These are phyloP conservation scores for Corylus avellana DNA, from an alignment of 306 rosid species.

Conservation along the genomic window DNA sequence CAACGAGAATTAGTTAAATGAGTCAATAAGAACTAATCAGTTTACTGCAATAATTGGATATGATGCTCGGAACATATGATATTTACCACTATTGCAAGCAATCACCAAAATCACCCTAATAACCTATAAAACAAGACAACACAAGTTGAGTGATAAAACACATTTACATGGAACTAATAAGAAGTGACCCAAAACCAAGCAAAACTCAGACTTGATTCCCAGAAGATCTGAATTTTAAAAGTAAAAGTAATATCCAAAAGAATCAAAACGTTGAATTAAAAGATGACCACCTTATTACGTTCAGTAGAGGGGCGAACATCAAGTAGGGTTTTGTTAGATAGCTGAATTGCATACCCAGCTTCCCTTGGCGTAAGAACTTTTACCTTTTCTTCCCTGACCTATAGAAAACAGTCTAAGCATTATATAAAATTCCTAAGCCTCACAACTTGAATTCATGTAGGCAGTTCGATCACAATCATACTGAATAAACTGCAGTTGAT, in stretches of 20 bases:
- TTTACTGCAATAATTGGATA: not conserved
- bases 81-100: conserved; percentile 6
- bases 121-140: not conserved
- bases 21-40: not conserved
- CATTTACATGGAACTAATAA: not conserved
- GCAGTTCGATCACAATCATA: not conserved
- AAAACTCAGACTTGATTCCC: conserved; percentile 7
- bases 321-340: conserved; percentile 82
- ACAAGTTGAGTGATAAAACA: not conserved
- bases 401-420: conserved; percentile 26
- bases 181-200: not conserved
- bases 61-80: conserved; percentile 9
- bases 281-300: conserved; percentile 60
- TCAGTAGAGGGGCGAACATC: conserved; percentile 94
- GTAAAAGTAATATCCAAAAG: conserved; percentile 4
- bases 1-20: conserved; percentile 11
- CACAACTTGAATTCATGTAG: not conserved
- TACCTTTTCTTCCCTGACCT: conserved; percentile 84
- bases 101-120: not conserved
- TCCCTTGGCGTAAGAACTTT: conserved; percentile 81
- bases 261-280: conserved; percentile 10
- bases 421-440: conserved; percentile 1
- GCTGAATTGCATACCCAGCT: conserved; percentile 94
- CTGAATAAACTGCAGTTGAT: not conserved
- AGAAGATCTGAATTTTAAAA: conserved; percentile 8